phyloP scores from a whole-genome alignment of 202 grass and related monocot species.

The Carex arenaria region DNA sequence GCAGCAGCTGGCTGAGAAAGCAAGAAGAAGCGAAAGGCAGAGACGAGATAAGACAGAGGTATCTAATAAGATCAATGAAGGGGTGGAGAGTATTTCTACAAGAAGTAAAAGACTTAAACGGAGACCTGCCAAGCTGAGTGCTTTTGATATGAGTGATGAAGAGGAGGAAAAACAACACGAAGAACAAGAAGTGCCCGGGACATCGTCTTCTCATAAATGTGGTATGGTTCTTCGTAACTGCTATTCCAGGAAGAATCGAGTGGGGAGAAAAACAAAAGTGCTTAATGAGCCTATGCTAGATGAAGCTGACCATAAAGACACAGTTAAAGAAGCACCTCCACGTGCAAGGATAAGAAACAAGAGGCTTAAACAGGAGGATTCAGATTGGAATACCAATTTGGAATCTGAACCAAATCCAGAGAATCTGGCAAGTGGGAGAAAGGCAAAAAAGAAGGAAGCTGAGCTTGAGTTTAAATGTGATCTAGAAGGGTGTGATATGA shows the following conservation, averaged over 20 bases:
- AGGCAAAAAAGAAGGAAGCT: conserved; percentile 29
- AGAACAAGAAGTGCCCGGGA: conserved; percentile 11
- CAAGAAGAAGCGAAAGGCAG: conserved; percentile 27
- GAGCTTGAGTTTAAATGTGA: conserved; percentile 55
- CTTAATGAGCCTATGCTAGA: conserved; percentile 23
- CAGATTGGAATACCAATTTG: conserved; percentile 27
- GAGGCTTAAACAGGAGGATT: conserved; percentile 20
- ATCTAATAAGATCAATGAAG: conserved; percentile 25
- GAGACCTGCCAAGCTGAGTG: conserved; percentile 31
- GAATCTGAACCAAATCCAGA: conserved; percentile 44
- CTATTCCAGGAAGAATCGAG: conserved; percentile 17
- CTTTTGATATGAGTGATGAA: conserved; percentile 25
- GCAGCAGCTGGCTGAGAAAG: conserved; percentile 26
- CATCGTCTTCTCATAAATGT: conserved; percentile 23
- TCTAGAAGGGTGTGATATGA: conserved; percentile 92
- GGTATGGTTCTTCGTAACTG: conserved; percentile 19
- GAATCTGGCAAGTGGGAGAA: conserved; percentile 39
- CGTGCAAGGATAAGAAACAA: background rate
- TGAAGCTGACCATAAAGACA: conserved; percentile 27
- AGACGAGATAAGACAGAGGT: conserved; percentile 18
- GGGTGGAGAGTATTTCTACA: conserved; percentile 28
- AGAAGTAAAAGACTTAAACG: conserved; percentile 42
- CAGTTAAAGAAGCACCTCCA: conserved; percentile 21
- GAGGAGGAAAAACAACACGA: conserved; percentile 3
- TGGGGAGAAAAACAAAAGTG: conserved; percentile 14